Evolutionary conservation across 192 early-diverging fungal species (phyloP).

Genomic region (Linnemannia exigua): DNA sequence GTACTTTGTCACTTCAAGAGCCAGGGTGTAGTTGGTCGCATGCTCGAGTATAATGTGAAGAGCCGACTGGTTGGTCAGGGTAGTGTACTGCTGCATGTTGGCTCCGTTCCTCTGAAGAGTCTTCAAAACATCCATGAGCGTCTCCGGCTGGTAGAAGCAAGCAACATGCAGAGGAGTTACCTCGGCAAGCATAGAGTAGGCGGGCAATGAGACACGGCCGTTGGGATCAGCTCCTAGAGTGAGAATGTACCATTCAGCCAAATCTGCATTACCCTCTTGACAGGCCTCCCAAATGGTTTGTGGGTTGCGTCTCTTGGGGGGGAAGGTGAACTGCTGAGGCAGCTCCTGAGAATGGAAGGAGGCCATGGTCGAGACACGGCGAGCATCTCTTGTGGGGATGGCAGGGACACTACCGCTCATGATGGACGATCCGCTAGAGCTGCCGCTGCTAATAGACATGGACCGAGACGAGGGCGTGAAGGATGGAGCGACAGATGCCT

Average conservation of each 20-base stretch:
- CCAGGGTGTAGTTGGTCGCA: slow-evolving; percentile 41
- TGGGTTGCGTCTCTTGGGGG: slow-evolving; percentile 20
- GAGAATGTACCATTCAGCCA: slow-evolving; percentile 46
- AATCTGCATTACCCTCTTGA: slow-evolving; percentile 45
- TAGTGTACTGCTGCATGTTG: slow-evolving; percentile 43
- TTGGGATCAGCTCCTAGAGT: slow-evolving; percentile 34
- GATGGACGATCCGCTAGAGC: slow-evolving; percentile 39
- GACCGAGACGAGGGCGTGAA: slow-evolving; percentile 23
- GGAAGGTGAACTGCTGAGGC: slow-evolving; percentile 22
- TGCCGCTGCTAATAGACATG: slow-evolving; percentile 53
- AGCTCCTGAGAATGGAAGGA: slow-evolving; percentile 20
- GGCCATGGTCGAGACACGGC: slow-evolving; percentile 39
- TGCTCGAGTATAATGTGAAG: slow-evolving; percentile 50
- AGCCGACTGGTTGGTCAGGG: slow-evolving; percentile 40
- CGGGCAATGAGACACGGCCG: slow-evolving; percentile 22
- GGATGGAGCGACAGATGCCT: slow-evolving; percentile 30
- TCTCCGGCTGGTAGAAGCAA: slow-evolving; percentile 53
- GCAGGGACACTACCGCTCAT: slow-evolving; percentile 13
- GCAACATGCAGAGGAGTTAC: slow-evolving; percentile 44
- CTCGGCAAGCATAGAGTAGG: slow-evolving; percentile 50
- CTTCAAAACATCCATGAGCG: slow-evolving; percentile 39
- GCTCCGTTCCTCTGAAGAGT: slow-evolving; percentile 47
- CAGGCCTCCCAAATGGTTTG: slow-evolving; percentile 49
- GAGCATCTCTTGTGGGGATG: slow-evolving; percentile 36
- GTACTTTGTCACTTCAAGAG: slow-evolving; percentile 31